Conservation (phyloP, 2,329 filamentous ascomycete species). For the Verticillium zaregamsianum region DNA sequence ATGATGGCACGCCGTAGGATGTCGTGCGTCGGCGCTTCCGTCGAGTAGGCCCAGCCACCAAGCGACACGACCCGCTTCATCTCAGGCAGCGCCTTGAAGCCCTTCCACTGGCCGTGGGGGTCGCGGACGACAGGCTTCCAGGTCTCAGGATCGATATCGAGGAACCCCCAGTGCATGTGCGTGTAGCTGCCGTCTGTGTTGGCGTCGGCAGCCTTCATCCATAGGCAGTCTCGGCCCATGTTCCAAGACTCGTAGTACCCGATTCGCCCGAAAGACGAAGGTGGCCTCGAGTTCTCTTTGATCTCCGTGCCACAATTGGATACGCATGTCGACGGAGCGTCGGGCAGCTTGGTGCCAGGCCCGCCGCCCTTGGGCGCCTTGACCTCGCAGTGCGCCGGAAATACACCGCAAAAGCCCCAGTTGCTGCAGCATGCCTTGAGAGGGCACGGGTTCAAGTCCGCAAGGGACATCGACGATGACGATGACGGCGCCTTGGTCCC, state of each 20-base stretch:
- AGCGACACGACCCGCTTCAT: too few relatives aligned
- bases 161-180: too few relatives aligned
- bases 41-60: too few relatives aligned
- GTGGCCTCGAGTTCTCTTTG: slow-evolving; percentile 1
- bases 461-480: too few relatives aligned
- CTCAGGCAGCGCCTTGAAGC: too few relatives aligned
- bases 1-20: too few relatives aligned
- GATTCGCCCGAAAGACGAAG: slow-evolving; percentile 8
- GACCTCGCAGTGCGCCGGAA: too few relatives aligned
- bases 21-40: too few relatives aligned
- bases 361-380: slow-evolving; percentile 16
- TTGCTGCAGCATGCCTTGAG: slow-evolving; percentile 26
- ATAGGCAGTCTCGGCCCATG: slow-evolving; percentile 20
- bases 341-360: neutral
- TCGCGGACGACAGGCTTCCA: too few relatives aligned
- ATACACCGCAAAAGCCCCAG: slow-evolving; percentile 40
- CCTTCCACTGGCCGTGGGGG: too few relatives aligned
- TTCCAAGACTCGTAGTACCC: slow-evolving; percentile 31
- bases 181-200: neutral
- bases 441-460: slow-evolving; percentile 22
- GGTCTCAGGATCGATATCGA: too few relatives aligned
- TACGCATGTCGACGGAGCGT: neutral
- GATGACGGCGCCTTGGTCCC: slow-evolving; percentile 5
- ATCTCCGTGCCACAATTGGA: slow-evolving; percentile 7
- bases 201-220: slow-evolving; percentile 14